Evolutionary conservation across 2,329 filamentous ascomycete genomes (phyloP), one percentile per base, ranked within the genome.

Genomic region (Arthroderma sp.): DNA sequence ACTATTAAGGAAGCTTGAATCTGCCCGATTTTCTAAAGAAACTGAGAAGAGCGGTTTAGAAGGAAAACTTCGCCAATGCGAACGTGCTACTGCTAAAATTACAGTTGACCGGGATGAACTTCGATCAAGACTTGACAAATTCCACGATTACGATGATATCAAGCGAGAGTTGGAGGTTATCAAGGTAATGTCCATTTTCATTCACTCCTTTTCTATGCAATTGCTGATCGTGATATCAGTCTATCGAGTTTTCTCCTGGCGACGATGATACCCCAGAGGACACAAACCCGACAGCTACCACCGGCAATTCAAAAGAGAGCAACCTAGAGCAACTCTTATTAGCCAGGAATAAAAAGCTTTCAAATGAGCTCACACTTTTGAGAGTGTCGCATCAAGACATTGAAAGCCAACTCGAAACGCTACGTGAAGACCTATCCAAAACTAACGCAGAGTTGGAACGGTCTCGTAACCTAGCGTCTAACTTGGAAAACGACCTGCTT

Each of bases 91-190:
- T 45, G 72, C 74, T 6, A 75, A 83, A 47, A 67, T 94, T 11
- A 81, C 81, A 55, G 78, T 83, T 30, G 91, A 96, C 60, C 81
- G 85, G 51, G 87, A 95, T 48, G 71, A 74, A 28, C 69, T 96
- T 45, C 85, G 82, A 57, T 69, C 73, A 33, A 94, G 91, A 65
- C 76, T 96, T 3, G 80, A 86, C 50, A 93, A 84, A 60, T 93
- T 85, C 79, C 78, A 78, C 53, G 91, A 98, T 61, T 98, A 98
- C 60, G 88, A 96, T 31, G 89, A 96, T 47, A 78, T 98, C 40
- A 95, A 91, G 65, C 85, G 93, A 52, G 93, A 98, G 63, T 73
- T 98, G 3, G 89, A 96, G 57, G 88, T 96, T 49, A 76, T 98
- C 49, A 94, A 94, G 61, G 74, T 74, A 58, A 47, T 22, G 15